Conservation (phyloP, 306 rosid genomes). For the Lathyrus oleraceus region DNA sequence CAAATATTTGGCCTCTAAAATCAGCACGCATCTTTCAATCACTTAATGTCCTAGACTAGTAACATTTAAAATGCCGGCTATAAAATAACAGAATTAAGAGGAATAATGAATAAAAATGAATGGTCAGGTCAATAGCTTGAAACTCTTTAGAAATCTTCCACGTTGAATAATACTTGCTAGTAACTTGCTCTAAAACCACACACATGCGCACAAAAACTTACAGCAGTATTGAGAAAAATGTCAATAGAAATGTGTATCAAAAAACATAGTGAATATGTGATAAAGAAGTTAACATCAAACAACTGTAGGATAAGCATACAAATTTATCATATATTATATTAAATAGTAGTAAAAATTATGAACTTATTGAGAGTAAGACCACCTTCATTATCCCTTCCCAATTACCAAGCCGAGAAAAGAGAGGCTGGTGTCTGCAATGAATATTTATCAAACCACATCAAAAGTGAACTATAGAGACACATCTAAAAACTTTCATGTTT, state of each 20-base stretch:
- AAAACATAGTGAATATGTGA: conserved; percentile 1
- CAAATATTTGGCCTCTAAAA: too few relatives aligned
- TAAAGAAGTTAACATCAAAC: background rate
- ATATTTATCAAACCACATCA: too few relatives aligned
- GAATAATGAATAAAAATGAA: conserved; percentile 10
- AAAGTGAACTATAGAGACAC: too few relatives aligned
- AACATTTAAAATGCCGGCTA: too few relatives aligned
- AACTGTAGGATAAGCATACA: conserved; percentile 9
- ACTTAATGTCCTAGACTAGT: too few relatives aligned
- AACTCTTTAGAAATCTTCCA: background rate
- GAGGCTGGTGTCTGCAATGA: too few relatives aligned
- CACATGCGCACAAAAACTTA: too few relatives aligned
- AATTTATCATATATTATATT: background rate
- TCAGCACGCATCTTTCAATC: too few relatives aligned
- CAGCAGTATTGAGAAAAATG: too few relatives aligned
- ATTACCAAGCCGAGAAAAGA: conserved; percentile 89
- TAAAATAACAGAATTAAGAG: conserved; percentile 17
- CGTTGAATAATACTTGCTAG: background rate
- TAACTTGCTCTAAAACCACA: too few relatives aligned
- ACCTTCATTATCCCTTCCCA: conserved; percentile 96
- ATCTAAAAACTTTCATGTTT: too few relatives aligned
- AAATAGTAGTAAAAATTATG: conserved; percentile 13
- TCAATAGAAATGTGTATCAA: too few relatives aligned
- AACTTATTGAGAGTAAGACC: conserved; percentile 24
- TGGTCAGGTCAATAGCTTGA: conserved; percentile 2